Base-by-base conservation (phyloP, 1,284 basidiomycete species). In the Heterobasidion occidentale region DNA sequence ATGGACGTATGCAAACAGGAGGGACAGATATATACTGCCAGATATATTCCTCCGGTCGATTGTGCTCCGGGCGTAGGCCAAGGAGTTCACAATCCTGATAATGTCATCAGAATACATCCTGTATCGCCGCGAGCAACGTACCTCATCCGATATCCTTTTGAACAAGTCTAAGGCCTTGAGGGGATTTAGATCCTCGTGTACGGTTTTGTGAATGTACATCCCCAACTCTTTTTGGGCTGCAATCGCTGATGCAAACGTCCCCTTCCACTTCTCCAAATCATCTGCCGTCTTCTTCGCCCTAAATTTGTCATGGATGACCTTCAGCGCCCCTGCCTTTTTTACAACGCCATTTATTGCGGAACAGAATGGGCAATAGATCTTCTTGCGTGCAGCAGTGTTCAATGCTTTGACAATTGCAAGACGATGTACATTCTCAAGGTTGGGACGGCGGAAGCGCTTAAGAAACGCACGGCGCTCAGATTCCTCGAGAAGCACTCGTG, bases 11-110 rank as follows among this genome's bases (percentile, higher is more conserved):
- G 68, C 93, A 96, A 42, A 98, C 94, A 0, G 97, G 97, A 17
- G 97, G 97, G 14, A 99, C 97, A 36, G 94, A 97, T n/a, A 99
- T 88, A 71, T 99, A 99, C 71, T 98, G 95, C 97, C 97, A 99
- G 57, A 99, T 87, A 68, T 96, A 98, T 68, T 98, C 91, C 74
- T 99, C 97, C 1, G 97, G 97, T 55, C 97, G 77, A 54, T 95
- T 95, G 65, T 87, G 88, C 35, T 85, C 82, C 2, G 97, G 97
- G 60, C 92, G n/a, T n/a, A n/a, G n/a, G n/a, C n/a, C n/a, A n/a
- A n/a, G n/a, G n/a, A n/a, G n/a, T 71, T 99, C 97, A 68, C 94
- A 97, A 65, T 99, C 97, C 86, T 93, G n/a, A n/a, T 15, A 14
- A 8, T 17, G 17, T n/a, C 45, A 7, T 17, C 11, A 46, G 45